phyloP scores from a whole-genome alignment of 257 asterid genomes.

The Nicotiana paniculata region DNA sequence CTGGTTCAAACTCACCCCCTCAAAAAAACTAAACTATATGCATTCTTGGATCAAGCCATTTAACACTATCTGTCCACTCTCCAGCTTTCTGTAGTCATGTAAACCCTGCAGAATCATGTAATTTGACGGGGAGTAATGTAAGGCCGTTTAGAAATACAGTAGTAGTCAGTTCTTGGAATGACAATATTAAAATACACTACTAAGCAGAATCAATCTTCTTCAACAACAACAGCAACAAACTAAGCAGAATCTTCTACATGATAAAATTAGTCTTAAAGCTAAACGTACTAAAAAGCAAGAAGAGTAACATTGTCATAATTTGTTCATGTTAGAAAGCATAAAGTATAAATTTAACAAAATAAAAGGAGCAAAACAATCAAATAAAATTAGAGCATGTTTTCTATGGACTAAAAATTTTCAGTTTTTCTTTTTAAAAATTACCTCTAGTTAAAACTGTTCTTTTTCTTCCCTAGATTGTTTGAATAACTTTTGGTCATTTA shows the following conservation, averaged over 20 bases:
- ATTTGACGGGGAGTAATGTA: background rate
- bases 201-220: too few relatives aligned
- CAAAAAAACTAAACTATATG: background rate
- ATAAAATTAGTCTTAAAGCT: background rate
- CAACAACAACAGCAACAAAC: too few relatives aligned
- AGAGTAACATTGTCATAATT: background rate
- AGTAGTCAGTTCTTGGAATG: background rate
- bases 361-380: too few relatives aligned
- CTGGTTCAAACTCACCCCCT: background rate
- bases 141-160: background rate
- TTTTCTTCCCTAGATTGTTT: too few relatives aligned
- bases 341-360: too few relatives aligned
- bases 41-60: background rate
- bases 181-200: background rate
- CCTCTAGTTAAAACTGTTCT: too few relatives aligned
- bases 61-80: background rate
- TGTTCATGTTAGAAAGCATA: background rate
- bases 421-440: too few relatives aligned
- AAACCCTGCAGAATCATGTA: background rate
- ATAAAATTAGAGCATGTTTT: too few relatives aligned
- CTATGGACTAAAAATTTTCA: too few relatives aligned
- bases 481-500: too few relatives aligned
- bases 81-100: constrained; percentile 10
- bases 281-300: background rate
- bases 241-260: too few relatives aligned